A percentile compares a stretch with the other conserved stretches of the same genome.
Conservation (phyloP, 148 eudicot genomes). For the Rhododendron mucronatum region DNA sequence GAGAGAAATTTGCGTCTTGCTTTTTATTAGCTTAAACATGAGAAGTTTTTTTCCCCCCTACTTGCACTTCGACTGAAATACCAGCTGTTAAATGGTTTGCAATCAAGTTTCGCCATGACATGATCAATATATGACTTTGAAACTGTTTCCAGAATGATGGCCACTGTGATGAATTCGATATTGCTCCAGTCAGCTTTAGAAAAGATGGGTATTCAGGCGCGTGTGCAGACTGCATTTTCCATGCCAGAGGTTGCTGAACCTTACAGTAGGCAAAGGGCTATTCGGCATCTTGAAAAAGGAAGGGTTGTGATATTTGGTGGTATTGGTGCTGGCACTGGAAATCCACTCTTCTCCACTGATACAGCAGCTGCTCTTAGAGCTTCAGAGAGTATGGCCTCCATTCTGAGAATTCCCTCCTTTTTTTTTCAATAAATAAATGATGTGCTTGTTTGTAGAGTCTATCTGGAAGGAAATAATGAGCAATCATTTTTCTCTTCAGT, state of each 20-base stretch:
- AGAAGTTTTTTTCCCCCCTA: neutral
- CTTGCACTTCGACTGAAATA: neutral
- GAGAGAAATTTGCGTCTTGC: neutral
- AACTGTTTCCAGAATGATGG: constrained; percentile 76
- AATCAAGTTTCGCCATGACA: neutral
- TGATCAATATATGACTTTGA: constrained; percentile 9
- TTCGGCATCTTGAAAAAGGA: constrained; percentile 88
- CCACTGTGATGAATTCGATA: constrained; percentile 91
- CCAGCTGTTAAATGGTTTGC: neutral
- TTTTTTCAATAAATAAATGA: neutral
- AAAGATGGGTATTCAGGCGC: constrained; percentile 77
- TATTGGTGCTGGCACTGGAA: constrained; percentile 90
- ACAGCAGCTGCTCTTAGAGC: constrained; percentile 96
- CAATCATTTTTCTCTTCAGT: constrained; percentile 39
- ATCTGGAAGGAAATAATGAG: neutral
- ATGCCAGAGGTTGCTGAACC: constrained; percentile 88
- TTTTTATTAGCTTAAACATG: neutral
- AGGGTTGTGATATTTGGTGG: constrained; percentile 98
- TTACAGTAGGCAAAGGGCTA: constrained; percentile 76
- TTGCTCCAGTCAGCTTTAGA: constrained; percentile 88
- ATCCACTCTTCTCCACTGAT: constrained; percentile 91
- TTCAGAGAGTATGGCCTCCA: constrained; percentile 63
- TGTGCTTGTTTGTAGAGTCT: neutral
- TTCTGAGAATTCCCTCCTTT: neutral
- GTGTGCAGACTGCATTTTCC: constrained; percentile 76